A percentile compares a stretch with the other conserved stretches of the same genome.
These are phyloP conservation scores for Nematocida major DNA, from an alignment of 371 early-diverging fungal genomes.

Conservation along the genomic window DNA sequence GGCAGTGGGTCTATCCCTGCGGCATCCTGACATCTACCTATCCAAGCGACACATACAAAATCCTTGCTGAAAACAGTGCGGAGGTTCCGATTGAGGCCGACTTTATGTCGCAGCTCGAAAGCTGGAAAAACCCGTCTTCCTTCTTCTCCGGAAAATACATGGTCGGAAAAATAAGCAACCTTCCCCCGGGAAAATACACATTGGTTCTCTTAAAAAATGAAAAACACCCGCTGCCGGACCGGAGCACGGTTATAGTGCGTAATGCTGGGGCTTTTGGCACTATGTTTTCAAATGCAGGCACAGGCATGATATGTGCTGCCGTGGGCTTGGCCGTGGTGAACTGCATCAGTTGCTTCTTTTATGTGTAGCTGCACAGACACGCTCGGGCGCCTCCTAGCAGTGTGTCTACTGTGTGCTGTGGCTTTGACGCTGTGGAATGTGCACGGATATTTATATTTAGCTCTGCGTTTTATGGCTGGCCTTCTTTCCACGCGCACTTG, in stretches of 20 bases:
- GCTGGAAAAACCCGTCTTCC: conserved; percentile 31
- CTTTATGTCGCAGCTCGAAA: neutral
- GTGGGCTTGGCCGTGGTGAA: neutral
- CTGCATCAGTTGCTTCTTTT: neutral
- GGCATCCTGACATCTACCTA: conserved; percentile 10
- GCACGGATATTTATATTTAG: neutral
- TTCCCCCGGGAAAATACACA: conserved; percentile 4
- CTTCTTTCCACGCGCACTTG: neutral
- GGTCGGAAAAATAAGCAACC: neutral
- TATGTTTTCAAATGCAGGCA: neutral
- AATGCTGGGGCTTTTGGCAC: conserved; percentile 26
- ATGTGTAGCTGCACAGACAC: neutral
- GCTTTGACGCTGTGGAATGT: neutral
- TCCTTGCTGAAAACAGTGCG: neutral
- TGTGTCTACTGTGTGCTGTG: neutral
- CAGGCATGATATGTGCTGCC: neutral
- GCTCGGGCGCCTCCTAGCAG: neutral
- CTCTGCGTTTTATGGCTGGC: neutral
- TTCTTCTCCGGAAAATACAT: conserved; percentile 22
- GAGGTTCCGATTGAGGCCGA: neutral
- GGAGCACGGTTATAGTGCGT: neutral
- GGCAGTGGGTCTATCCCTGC: conserved; percentile 29
- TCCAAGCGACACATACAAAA: conserved; percentile 16
- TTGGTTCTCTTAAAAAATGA: conserved; percentile 3
- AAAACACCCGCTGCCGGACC: neutral